Conservation (phyloP, 768 basidiomycete genomes). For the Amanita phalloides region DNA sequence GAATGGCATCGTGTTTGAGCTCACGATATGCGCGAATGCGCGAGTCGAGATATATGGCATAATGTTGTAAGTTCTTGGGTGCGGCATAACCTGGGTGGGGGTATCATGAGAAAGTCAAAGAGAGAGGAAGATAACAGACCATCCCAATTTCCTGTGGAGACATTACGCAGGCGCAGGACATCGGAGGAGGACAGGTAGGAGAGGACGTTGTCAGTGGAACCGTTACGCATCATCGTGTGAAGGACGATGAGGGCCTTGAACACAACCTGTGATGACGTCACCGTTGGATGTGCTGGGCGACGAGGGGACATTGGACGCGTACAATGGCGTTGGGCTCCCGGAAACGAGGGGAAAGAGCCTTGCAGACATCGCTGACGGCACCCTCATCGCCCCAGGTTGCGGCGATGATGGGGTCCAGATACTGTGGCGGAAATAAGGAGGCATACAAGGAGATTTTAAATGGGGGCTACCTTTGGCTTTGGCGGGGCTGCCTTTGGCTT, state of each 20-base stretch:
- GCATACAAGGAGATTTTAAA: constrained; percentile 6
- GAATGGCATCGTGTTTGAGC: constrained; percentile 88
- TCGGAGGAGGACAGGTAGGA: constrained; percentile 74
- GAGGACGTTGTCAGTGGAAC: constrained; percentile 90
- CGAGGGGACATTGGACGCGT: constrained; percentile 17
- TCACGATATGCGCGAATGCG: constrained; percentile 84
- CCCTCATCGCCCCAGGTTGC: constrained; percentile 97
- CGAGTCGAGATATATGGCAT: constrained; percentile 81
- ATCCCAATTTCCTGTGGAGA: constrained; percentile 80
- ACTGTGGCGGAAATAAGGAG: constrained; percentile 35
- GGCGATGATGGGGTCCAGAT: constrained; percentile 92
- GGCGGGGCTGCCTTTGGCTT: constrained; percentile 95
- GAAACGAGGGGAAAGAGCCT: constrained; percentile 73
- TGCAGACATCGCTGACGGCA: constrained; percentile 86
- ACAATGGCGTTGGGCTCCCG: constrained; percentile 90
- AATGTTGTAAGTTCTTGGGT: constrained; percentile 79
- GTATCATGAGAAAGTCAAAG: background rate
- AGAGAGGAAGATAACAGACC: constrained; percentile 32
- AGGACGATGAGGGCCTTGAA: constrained; percentile 96
- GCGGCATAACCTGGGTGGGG: constrained; percentile 60
- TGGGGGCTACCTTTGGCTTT: constrained; percentile 70
- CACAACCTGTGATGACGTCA: constrained; percentile 54
- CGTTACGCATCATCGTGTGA: constrained; percentile 94
- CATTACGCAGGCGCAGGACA: constrained; percentile 71
- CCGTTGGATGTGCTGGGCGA: background rate